Evolutionary conservation across 2,329 filamentous ascomycete species (phyloP).

Genomic region (Monilinia fructigena): DNA sequence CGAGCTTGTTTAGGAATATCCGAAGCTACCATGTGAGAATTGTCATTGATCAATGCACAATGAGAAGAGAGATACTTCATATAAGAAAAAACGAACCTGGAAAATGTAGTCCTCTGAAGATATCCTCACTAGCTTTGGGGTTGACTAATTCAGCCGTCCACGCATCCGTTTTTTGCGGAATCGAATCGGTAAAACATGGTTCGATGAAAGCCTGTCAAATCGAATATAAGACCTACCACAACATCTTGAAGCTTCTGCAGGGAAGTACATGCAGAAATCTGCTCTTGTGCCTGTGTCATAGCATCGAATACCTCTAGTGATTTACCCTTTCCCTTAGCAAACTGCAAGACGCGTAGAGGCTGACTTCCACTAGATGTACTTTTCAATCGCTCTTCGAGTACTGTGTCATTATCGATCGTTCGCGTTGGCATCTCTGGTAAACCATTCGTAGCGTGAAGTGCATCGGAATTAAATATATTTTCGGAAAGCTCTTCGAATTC

Average conservation of each 20-base stretch:
- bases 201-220: constrained; percentile 85
- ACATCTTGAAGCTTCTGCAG: constrained; percentile 76
- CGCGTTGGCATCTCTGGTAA: constrained; percentile 64
- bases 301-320: constrained; percentile 91
- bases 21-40: constrained; percentile 51
- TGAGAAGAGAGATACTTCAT: too few relatives aligned
- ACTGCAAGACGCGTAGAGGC: constrained; percentile 72
- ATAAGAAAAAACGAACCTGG: constrained; percentile 44
- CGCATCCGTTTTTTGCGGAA: constrained; percentile 49
- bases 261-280: constrained; percentile 69
- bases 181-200: constrained; percentile 96
- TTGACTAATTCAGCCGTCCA: constrained; percentile 87
- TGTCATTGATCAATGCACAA: neutral
- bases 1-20: constrained; percentile 85
- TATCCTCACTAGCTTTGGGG: constrained; percentile 73
- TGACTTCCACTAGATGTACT: constrained; percentile 75
- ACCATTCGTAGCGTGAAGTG: constrained; percentile 40
- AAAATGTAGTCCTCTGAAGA: constrained; percentile 86
- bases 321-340: constrained; percentile 69
- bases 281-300: constrained; percentile 87
- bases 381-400: constrained; percentile 68
- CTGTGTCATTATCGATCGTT: constrained; percentile 70
- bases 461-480: constrained; percentile 46
- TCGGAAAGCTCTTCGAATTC: constrained; percentile 89
- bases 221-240: constrained; percentile 81